Evolutionary conservation across 2,329 filamentous ascomycete genomes (phyloP).

Genomic region (Xylaria polymorpha): DNA sequence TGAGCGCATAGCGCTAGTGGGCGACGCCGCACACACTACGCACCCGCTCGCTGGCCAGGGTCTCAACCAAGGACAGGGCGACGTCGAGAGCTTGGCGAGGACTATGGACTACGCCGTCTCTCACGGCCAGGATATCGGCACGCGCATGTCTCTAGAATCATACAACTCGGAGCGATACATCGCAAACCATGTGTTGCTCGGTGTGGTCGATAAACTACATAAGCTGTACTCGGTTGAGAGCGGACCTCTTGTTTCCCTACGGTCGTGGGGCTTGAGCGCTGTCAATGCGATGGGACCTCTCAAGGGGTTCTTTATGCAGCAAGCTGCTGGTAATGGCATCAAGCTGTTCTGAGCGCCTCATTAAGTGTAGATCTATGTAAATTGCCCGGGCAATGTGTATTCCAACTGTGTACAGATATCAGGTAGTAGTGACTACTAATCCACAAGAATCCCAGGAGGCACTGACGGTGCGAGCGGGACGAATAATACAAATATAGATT

Average conservation of each 20-base stretch:
- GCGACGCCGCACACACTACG: constrained; percentile 94
- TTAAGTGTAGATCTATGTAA: constrained; percentile 18
- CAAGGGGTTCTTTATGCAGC: constrained; percentile 88
- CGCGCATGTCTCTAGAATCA: constrained; percentile 78
- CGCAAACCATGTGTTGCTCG: constrained; percentile 82
- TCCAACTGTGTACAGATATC: constrained; percentile 17
- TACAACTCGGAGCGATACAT: constrained; percentile 87
- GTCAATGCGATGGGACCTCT: constrained; percentile 80
- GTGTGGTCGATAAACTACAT: constrained; percentile 88
- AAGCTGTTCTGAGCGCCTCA: constrained; percentile 42
- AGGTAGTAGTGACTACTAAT: neutral
- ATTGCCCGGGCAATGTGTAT: constrained; percentile 21
- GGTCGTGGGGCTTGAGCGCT: constrained; percentile 79
- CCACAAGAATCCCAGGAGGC: neutral
- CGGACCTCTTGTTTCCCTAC: constrained; percentile 81
- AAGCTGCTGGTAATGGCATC: constrained; percentile 66
- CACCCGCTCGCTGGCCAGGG: constrained; percentile 96
- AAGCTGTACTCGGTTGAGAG: constrained; percentile 87
- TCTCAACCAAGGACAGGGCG: constrained; percentile 90
- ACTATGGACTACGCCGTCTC: constrained; percentile 80
- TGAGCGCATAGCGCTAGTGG: constrained; percentile 90
- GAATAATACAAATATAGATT: neutral
- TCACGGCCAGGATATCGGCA: constrained; percentile 90
- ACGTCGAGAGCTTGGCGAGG: constrained; percentile 81
- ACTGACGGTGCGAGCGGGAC: neutral